Base-by-base conservation (phyloP, 2,329 filamentous ascomycete species). In the Botrytis fragariae region DNA sequence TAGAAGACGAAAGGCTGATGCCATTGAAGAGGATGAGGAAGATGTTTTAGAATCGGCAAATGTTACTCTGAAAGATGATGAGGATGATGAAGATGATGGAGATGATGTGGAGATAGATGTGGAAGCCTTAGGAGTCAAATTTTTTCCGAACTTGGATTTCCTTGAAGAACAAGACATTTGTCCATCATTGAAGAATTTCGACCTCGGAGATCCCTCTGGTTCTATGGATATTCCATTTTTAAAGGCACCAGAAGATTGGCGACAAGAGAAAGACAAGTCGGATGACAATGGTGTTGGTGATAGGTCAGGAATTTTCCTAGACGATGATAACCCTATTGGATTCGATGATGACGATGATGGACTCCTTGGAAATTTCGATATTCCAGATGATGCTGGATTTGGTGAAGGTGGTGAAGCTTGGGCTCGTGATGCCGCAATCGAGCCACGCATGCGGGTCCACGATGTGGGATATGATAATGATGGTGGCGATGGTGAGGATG, bases 341-440 rank as follows among this genome's bases (percentile, higher is more conserved):
- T 97, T 97, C 77, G 92, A 94, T 75, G 91, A 93, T 75, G 92
- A 95, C 77, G 94, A 95, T 77, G 88, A 91, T 75, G 88, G 87
- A 54, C 84, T 85, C 8, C 84, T 95, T 54, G 93, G 90, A 61
- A 91, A 88, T 64, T 93, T 93, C 71, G 92, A 93, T 75, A 84
- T 89, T 51, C 84, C 84, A 54, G 85, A 84, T 10, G 92, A 97
- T 75, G 89, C 94, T 72, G 93, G 93, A 20, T 99, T 99, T 80
- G 96, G 96, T 39, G 95, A 98, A 81, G 96, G 96, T 74, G 96
- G 96, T 76, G 96, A 99, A 82, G 93, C 92, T 1, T 99, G 96
- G 95, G 96, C 95, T 8, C 90, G 91, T 77, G 94, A 98, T 81
- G 94, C 95, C 59, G 95, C 93, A 18, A 84, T 95, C 32, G 93